Base-by-base conservation (phyloP, 306 rosid species). In the Mucuna pruriens region DNA sequence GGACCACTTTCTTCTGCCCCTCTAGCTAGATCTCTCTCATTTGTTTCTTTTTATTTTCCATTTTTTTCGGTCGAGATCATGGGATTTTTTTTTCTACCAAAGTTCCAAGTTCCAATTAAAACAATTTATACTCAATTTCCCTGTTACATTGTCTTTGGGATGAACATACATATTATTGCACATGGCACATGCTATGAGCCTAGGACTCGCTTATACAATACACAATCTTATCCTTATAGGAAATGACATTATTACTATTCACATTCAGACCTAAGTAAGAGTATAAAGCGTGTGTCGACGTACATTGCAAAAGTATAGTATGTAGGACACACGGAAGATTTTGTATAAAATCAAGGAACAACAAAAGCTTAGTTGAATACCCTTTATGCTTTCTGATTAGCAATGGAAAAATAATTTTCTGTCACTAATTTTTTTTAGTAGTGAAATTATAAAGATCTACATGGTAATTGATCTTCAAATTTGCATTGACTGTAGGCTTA, bases 1-100 rank as follows among this genome's bases (percentile, higher is more conserved):
- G 36, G 40, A 66, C 73, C 77, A 60, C 80, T 65, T 64, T 55
- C 31, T 52, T 62, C 29, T 79, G 26, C 58, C 49, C 8, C 75
- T 57, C n/a, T 29, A 29, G 31, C 51, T 23, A 23, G 1, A 23
- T 55, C 49, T 40, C 39, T 40, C 9, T 70, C 51, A n/a, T 10
- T 5, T 39, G 49, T 61, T 12, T 26, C 22, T 6, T 19, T 5
- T 17, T 6, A 52, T 4, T 39, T 20, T 22, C 4, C 4, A 7
- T 34, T 15, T 25, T 25, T 5, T 13, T 0, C 2, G 1, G n/a
- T 16, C 52, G 17, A 45, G 17, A 45, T 45, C 16, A 45, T 45
- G 5, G 17, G 48, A 44, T 49, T 6, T n/a, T 49, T 48, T 49
- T 49, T n/a, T 49, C 15, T 2, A 20, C 3, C 62, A 61, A 29